Evolutionary conservation across 2,329 filamentous ascomycete species (phyloP).

Genomic region (Aspergillus ochraceus): DNA sequence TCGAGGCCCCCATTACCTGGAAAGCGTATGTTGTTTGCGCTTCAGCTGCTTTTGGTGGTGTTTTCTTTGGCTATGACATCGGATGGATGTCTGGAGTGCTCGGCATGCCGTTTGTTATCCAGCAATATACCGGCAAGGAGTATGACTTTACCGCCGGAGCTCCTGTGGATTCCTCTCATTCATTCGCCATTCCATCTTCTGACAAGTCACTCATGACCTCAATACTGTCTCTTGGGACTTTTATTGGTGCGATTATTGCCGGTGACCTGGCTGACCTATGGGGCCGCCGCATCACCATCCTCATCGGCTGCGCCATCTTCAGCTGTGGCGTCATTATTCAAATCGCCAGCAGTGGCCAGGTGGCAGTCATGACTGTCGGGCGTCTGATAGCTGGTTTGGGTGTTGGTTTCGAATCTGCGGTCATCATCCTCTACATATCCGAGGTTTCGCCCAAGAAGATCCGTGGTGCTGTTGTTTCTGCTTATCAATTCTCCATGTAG

Average conservation of each 20-base stretch:
- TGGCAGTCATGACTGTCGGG: neutral
- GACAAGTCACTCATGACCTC: neutral
- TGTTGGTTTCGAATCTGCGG: neutral
- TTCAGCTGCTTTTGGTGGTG: constrained; percentile 6
- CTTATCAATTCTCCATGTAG: neutral
- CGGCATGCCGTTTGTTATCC: neutral
- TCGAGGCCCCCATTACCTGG: constrained; percentile 4
- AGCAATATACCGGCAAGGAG: constrained; percentile 2
- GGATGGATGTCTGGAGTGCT: constrained; percentile 4
- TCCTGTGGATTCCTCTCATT: neutral
- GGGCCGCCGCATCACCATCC: neutral
- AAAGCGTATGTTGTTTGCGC: constrained; percentile 5
- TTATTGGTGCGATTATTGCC: neutral
- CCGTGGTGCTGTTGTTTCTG: neutral
- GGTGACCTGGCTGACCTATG: neutral
- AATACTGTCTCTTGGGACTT: neutral
- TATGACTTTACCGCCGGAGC: constrained; percentile 1
- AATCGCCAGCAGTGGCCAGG: neutral
- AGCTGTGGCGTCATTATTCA: neutral
- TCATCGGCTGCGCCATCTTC: neutral
- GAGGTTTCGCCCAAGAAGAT: neutral
- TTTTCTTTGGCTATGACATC: constrained; percentile 7
- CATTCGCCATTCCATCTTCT: neutral
- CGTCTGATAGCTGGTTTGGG: neutral
- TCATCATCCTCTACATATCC: constrained; percentile 2